A percentile compares a stretch with the other conserved stretches of the same genome.
phyloP scores from a whole-genome alignment of 805 yeast species.

The Candida boidinii region DNA sequence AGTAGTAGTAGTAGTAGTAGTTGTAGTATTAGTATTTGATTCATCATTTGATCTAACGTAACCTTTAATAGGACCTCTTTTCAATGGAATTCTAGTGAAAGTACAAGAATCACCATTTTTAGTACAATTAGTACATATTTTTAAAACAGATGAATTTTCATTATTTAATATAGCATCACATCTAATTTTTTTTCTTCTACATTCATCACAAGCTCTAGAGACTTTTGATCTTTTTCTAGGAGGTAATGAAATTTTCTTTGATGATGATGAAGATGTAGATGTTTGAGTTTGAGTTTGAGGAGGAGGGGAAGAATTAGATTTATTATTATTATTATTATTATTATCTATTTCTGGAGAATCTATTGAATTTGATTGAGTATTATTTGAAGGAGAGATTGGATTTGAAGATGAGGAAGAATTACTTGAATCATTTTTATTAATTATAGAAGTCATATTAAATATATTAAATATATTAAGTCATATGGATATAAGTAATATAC shows the following conservation, averaged over 20 bases:
- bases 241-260: no score
- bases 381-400: no score
- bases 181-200: conserved; percentile 63
- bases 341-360: neutral
- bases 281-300: neutral
- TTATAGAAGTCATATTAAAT: no score
- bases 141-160: conserved; percentile 37
- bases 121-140: conserved; percentile 53
- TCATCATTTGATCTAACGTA: no score
- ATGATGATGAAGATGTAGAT: no score
- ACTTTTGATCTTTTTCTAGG: conserved; percentile 60
- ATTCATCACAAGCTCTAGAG: conserved; percentile 75
- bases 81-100: conserved; percentile 63
- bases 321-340: neutral
- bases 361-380: no score
- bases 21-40: neutral
- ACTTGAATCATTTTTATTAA: no score
- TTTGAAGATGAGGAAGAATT: no score
- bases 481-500: no score
- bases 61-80: conserved; percentile 76
- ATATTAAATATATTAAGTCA: no score
- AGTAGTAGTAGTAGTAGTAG: neutral
- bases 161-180: conserved; percentile 54
- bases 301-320: neutral
- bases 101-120: conserved; percentile 55